Percentiles rank a stretch among this genome's conserved stretches.
Evolutionary conservation across 331 rosid species (phyloP).

Genomic region (Cydonia oblonga): DNA sequence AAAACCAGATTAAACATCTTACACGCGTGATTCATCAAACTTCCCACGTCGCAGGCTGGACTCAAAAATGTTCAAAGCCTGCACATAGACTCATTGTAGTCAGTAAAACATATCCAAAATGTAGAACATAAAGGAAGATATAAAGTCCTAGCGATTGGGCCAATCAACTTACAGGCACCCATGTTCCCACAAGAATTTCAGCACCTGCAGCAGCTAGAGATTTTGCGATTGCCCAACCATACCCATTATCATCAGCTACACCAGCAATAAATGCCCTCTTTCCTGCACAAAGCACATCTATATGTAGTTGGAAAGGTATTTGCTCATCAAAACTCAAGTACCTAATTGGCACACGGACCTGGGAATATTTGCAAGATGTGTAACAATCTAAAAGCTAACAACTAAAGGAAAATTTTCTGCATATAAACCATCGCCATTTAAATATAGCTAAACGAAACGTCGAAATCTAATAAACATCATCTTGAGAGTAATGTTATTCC

Average conservation of each 20-base stretch:
- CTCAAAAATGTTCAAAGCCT: constrained; percentile 95
- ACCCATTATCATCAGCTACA: constrained; percentile 89
- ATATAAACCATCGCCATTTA: neutral
- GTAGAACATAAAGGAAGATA: neutral
- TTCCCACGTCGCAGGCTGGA: constrained; percentile 90
- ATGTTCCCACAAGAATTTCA: constrained; percentile 89
- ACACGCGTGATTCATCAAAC: constrained; percentile 83
- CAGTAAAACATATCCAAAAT: constrained; percentile 4
- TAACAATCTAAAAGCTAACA: neutral
- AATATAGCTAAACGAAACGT: neutral
- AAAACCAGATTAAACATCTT: constrained; percentile 10
- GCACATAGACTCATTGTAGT: constrained; percentile 9
- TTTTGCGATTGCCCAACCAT: constrained; percentile 98
- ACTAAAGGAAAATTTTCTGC: neutral
- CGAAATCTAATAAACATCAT: neutral
- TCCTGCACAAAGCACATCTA: constrained; percentile 32
- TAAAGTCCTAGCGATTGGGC: neutral
- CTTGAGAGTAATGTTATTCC: neutral
- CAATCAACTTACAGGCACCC: constrained; percentile 85
- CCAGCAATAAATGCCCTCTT: constrained; percentile 95
- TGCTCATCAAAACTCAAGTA: neutral
- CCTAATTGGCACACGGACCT: neutral
- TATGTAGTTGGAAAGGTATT: neutral
- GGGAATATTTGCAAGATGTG: neutral
- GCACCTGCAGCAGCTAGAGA: constrained; percentile 98